Evolutionary conservation across 2,329 filamentous ascomycete species (phyloP), one percentile per base, ranked within the genome.

Genomic region (Keithomyces neogunnii): DNA sequence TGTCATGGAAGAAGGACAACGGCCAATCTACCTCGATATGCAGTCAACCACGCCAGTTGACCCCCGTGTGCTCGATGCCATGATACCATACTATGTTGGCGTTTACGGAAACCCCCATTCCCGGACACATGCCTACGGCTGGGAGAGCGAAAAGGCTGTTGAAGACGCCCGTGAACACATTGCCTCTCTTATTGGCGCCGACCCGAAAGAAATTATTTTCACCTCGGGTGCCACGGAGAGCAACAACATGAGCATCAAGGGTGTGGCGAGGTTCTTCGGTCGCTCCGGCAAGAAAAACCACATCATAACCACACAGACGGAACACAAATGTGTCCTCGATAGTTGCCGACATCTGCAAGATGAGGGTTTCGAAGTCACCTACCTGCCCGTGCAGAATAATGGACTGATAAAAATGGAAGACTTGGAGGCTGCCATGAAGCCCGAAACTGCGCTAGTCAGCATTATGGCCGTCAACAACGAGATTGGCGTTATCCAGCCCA

Each of bases 381-480:
- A 99, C 63, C 78, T 99, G 45, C 90, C 93, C 3, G 93, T 99
- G 4, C 81, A 91, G 70, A 80, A 72, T 63, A 92, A 89, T 59
- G 93, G 93, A n/a, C 73, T 97, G 58, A 76, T 99, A 62, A 81
- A 86, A 59, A 80, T 99, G 75, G 79, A 87, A 42, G 82, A 93
- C 60, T 80, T 99, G 32, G 87, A 95, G 71, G 87, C 84, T 28
- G 89, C 92, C 29, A 95, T 99, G 56, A 83, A 88, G 54, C 91
- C 91, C 1, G 91, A 97, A 54, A 99, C 93, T 11, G 85, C 83
- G 43, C 74, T 99, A 32, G 91, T 97, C 69, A 96, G 91, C 65
- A 88, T 99, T 69, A 99, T 99, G 93, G 85, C 93, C 1, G 93
- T 99, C 63, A 99, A 99, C 76, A 99, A 99, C 69, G 93, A 99